Percentiles rank a stretch among this genome's conserved stretches.
These are phyloP conservation scores for Tremella fuciformis DNA, from an alignment of 768 basidiomycete species.

Conservation along the genomic window DNA sequence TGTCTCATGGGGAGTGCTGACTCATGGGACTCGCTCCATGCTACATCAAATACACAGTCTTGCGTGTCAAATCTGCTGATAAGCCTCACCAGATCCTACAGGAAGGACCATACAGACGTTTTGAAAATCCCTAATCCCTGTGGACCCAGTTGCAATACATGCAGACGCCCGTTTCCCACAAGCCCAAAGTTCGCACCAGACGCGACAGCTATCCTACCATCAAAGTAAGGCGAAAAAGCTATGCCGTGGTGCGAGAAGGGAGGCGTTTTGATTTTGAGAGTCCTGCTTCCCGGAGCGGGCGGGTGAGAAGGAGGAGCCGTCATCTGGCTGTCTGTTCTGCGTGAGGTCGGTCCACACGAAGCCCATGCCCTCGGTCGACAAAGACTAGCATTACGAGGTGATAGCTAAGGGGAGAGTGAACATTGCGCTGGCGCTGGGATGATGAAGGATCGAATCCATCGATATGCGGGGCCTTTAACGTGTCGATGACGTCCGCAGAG, in stretches of 20 bases:
- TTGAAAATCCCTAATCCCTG: slow-evolving; percentile 40
- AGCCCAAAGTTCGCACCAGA: slow-evolving; percentile 91
- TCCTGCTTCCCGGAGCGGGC: background rate
- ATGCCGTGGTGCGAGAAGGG: slow-evolving; percentile 49
- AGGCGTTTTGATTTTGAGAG: slow-evolving; percentile 27
- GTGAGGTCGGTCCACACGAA: no score
- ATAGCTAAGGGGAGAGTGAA: no score
- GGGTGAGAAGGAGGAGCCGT: no score
- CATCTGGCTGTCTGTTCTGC: no score
- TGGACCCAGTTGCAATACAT: slow-evolving; percentile 34
- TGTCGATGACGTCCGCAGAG: no score
- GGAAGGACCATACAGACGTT: slow-evolving; percentile 22
- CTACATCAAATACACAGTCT: slow-evolving; percentile 82
- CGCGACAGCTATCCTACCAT: slow-evolving; percentile 51
- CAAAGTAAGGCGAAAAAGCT: slow-evolving; percentile 52
- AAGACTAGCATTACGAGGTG: no score
- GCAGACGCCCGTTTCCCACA: slow-evolving; percentile 89
- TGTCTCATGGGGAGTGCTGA: slow-evolving; percentile 14
- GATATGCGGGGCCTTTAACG: no score
- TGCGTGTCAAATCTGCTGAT: slow-evolving; percentile 74
- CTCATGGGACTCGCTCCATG: slow-evolving; percentile 89
- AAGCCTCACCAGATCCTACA: slow-evolving; percentile 53
- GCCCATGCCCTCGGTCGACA: no score
- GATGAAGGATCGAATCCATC: no score
- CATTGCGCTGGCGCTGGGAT: no score